Base-by-base conservation (phyloP, 495 filamentous ascomycete genomes). In the Neurospora sp. region DNA sequence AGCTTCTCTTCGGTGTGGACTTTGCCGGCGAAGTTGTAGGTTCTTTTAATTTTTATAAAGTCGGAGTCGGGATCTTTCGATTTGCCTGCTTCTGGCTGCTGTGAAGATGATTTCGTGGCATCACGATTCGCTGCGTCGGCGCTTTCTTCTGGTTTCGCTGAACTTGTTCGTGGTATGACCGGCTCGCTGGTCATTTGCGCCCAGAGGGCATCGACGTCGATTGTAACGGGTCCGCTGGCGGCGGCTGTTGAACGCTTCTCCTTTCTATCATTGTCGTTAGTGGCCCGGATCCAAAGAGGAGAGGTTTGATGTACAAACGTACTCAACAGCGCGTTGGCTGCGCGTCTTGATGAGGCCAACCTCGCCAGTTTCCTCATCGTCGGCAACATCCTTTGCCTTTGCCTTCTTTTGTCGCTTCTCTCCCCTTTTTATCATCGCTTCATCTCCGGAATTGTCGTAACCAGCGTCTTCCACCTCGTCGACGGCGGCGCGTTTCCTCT, bases 151-250 rank as follows among this genome's bases (percentile, higher is more conserved):
- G n/a, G 72, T 16, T 42, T 48, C 48, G 69, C 70, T 69, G 6
- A 18, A 20, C 69, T 68, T 16, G 69, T 16, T 16, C 40, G 35
- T 9, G 16, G 70, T 11, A 46, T 40, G 10, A 48, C 61, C 1
- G 81, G 73, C 38, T 74, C 79, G 70, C 87, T 82, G 31, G 88
- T 90, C 92, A 99, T 93, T 76, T 89, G 86, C 39, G 86, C 87
- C 96, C 96, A 99, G 18, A 98, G 77, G 12, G 89, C 89, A 73
- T 98, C 91, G n/a, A 99, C 92, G 78, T 99, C 92, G 68, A 96
- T 83, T 12, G 94, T 97, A 10, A 91, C 90, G 4, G 89, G 91
- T 6, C 90, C 90, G 53, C 85, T 88, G 70, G 82, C 85, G 8
- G 88, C 85, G 40, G 90, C 81, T n/a, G 86, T 80, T 82, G 88